phyloP scores from a whole-genome alignment of 768 basidiomycete species.

The Suillus spraguei region DNA sequence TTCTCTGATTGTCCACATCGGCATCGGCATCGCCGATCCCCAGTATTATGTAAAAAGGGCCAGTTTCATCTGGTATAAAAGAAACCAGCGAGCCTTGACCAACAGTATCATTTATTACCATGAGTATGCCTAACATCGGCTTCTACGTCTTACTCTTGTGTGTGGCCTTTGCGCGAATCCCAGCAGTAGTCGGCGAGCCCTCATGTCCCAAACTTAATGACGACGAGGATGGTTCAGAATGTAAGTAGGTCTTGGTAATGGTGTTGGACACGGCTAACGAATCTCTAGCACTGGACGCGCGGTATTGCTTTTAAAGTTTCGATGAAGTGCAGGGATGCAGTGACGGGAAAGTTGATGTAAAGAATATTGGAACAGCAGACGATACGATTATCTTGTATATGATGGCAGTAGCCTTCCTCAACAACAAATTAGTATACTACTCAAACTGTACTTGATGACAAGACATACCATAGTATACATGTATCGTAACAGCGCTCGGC shows the following conservation, averaged over 20 bases:
- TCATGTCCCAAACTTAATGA: fast-evolving
- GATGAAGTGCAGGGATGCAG: neutral
- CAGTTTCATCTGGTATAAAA: neutral
- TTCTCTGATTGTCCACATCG: too few species aligned
- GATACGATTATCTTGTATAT: neutral
- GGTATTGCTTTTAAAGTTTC: too few species aligned
- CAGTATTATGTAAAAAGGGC: too few species aligned
- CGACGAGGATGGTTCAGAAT: neutral
- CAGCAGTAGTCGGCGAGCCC: neutral
- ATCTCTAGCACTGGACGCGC: too few species aligned
- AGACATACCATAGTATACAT: neutral
- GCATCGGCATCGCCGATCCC: too few species aligned
- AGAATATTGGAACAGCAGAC: neutral
- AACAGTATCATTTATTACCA: neutral
- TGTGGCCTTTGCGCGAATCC: neutral
- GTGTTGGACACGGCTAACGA: too few species aligned
- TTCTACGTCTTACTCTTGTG: neutral
- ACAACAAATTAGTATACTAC: neutral
- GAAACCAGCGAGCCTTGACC: neutral
- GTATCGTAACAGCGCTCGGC: neutral
- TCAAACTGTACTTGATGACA: neutral
- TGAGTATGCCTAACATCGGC: neutral
- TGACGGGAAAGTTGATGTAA: neutral
- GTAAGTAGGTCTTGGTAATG: too few species aligned
- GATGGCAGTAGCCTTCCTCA: neutral